phyloP scores from a whole-genome alignment of 768 basidiomycete species.

The Lepiota venenata region DNA sequence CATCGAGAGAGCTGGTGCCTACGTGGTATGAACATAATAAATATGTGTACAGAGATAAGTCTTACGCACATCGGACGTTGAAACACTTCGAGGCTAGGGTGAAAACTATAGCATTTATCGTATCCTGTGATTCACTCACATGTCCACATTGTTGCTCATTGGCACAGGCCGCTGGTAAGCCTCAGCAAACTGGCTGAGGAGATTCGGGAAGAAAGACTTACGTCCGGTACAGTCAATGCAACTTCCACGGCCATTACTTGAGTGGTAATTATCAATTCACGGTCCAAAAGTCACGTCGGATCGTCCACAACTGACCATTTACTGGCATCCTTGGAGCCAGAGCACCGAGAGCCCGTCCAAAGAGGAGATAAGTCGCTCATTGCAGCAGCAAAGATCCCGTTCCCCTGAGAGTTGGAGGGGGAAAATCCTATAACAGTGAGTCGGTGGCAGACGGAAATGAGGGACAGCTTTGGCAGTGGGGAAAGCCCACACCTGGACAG shows the following conservation, averaged over 20 bases:
- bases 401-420: conserved; percentile 25
- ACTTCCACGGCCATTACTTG: conserved; percentile 19
- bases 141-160: conserved; percentile 13
- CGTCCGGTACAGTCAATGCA: conserved; percentile 27
- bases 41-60: conserved; percentile 9
- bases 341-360: conserved; percentile 25
- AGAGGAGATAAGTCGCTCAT: conserved; percentile 28
- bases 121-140: neutral
- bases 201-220: conserved; percentile 11
- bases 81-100: conserved; percentile 16
- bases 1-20: conserved; percentile 21
- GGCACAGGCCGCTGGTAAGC: conserved; percentile 11
- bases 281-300: neutral
- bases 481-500: neutral
- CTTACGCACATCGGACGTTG: conserved; percentile 21
- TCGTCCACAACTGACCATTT: conserved; percentile 12
- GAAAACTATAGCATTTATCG: neutral
- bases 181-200: neutral
- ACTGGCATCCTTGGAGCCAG: conserved; percentile 21
- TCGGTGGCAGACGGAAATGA: neutral
- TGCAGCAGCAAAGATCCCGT: conserved; percentile 26
- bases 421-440: conserved; percentile 16
- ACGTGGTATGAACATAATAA: neutral
- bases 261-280: neutral
- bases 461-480: too few species aligned